Evolutionary conservation across 306 rosid genomes (phyloP), one percentile per base, ranked within the genome.

Genomic region (Acmispon strigosus): DNA sequence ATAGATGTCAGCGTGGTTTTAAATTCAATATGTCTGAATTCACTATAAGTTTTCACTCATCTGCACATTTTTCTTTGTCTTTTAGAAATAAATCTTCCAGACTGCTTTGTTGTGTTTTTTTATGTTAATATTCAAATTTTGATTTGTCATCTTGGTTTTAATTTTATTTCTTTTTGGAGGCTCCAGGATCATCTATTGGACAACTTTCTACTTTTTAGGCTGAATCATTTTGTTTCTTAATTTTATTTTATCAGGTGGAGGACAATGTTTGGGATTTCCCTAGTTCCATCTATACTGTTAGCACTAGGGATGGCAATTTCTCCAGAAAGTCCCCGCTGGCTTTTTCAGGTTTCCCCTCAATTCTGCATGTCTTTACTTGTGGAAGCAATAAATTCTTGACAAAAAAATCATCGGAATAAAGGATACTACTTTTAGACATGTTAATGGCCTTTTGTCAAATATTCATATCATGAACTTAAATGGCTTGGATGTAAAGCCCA

Each of bases 321-420:
- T 57, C 98, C 98, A 2, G 98, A 94, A 81, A 90, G 97, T 84
- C 98, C 98, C 4, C 87, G 98, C 48, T 94, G 98, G 98, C 97
- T 94, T 39, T 82, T 84, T 65, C 98, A 94, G 98, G 98, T 94
- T 78, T 60, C 36, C 50, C 52, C 61, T 48, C 72, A n/a, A 67
- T 47, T 51, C 22, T 27, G 10, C 74, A 42, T 6, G 42, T 80
- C 73, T 58, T 42, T 68, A 56, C 61, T 66, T 15, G 4, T 51
- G 61, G 65, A 69, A 68, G 61, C 48, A 61, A 54, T 62, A 9
- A 10, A 11, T 61, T 54, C 34, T 68, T 20, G 42, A 34, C 4
- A 29, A 20, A 13, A 16, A 70, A 73, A 70, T 58, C 48, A 45
- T 24, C n/a, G 14, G 15, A 29, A 17, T 29, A 47, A 16, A 15